These are phyloP conservation scores for Phytophthora citrophthora DNA, from an alignment of 352 stramenopile genomes.

Conservation along the genomic window DNA sequence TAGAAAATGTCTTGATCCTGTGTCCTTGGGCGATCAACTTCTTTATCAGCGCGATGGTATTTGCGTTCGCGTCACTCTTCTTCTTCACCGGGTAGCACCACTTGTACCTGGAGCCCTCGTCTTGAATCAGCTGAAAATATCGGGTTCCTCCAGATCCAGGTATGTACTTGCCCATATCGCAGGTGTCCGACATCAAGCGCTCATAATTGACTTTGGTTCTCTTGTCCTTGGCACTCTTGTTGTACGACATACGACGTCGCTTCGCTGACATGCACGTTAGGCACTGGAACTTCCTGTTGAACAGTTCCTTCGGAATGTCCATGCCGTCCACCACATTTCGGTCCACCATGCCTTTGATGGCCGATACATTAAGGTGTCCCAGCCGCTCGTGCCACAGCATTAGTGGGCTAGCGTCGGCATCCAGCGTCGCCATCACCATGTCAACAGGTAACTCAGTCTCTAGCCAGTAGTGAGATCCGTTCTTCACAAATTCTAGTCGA, in stretches of 20 bases:
- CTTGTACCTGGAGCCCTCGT: conserved; percentile 16
- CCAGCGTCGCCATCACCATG: neutral
- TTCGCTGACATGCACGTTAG: neutral
- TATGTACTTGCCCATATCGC: neutral
- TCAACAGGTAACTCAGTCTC: neutral
- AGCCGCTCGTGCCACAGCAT: neutral
- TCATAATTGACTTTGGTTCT: neutral
- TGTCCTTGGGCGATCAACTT: conserved; percentile 1
- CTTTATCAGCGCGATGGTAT: neutral
- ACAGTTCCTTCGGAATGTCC: neutral
- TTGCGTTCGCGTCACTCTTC: conserved; percentile 3
- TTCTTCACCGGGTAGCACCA: conserved; percentile 4
- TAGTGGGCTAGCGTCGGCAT: neutral
- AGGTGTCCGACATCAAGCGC: neutral
- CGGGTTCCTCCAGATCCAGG: neutral
- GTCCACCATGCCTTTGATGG: neutral
- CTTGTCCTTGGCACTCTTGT: neutral
- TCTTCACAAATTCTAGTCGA: neutral
- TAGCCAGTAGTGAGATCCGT: neutral
- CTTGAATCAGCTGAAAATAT: conserved; percentile 20
- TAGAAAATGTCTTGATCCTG: conserved; percentile 5
- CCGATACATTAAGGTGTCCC: neutral
- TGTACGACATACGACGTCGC: neutral
- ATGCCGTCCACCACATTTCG: neutral
- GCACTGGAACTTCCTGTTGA: conserved; percentile 2